Evolutionary conservation across 1,139 yeast species (phyloP), one percentile per base, ranked within the genome.

Genomic region (Diutina sp.): DNA sequence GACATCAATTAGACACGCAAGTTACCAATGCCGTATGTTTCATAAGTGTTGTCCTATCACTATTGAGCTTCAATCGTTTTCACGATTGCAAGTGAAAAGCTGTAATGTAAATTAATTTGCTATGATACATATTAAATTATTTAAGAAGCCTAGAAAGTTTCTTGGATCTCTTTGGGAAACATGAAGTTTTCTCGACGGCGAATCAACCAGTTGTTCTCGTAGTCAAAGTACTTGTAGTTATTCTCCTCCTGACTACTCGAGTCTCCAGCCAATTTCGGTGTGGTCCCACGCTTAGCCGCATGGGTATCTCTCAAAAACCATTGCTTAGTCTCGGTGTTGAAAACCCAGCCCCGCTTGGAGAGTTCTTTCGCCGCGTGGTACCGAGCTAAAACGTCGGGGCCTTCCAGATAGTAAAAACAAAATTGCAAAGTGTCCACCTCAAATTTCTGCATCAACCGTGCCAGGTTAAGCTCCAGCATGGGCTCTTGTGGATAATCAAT

Each of bases 401-500:
- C 72, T 56, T 74, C 80, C 60, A 79, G 76, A 64, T 87, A 95
- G 71, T 95, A 93, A 70, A 95, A 93, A 59, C 95, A 87, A 74
- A 89, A 95, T 64, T 93, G 91, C 62, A 93, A 72, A 1, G 99
- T 91, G 66, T 91, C 97, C 53, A 85, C 77, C 64, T 90, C 96
- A 67, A 91, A 82, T 64, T 87, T 89, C 45, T 79, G 75, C 73
- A 90, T 79, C 50, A 89, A 71, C 59, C 72, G 72, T 46, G 71
- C 73, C 64, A 78, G 70, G 58, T 77, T 80, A 61, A 80, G 70
- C 64, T 79, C 84, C 63, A 77, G 79, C 76, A 81, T 77, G 53
- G 97, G 96, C 62, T 90, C 97, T 66, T 85, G 93, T 3, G 99
- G 99, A 71, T 90, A 93, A 69, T 86, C 90, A 28, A 89, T 81